Percentiles rank a stretch among this genome's conserved stretches.
phyloP scores from a whole-genome alignment of 1,284 basidiomycete genomes.

The Apiotrichum veenhuisii region DNA sequence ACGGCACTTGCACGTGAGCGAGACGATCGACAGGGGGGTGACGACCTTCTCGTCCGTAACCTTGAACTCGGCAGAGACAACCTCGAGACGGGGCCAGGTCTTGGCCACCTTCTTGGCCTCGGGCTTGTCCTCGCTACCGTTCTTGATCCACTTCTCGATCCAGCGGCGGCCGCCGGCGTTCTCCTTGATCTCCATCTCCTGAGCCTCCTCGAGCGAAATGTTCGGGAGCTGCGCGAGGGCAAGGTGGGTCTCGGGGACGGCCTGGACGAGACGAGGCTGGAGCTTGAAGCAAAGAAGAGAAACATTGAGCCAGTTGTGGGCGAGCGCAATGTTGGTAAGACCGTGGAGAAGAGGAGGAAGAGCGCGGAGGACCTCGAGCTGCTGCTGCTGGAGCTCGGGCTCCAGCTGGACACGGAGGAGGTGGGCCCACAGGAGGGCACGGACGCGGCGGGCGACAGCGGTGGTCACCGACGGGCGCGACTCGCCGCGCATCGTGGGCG shows the following conservation, averaged over 20 bases:
- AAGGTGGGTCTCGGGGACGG: constrained; percentile 61
- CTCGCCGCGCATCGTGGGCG: constrained; percentile 30
- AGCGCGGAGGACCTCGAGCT: constrained; percentile 64
- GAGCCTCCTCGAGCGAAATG: constrained; percentile 55
- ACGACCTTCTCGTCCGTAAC: constrained; percentile 88
- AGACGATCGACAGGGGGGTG: constrained; percentile 84
- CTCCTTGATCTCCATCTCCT: constrained; percentile 52
- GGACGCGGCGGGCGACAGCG: constrained; percentile 54
- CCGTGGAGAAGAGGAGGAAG: constrained; percentile 73
- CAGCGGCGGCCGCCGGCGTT: constrained; percentile 56
- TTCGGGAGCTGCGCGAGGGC: constrained; percentile 71
- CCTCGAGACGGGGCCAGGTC: constrained; percentile 71
- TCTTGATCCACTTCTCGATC: constrained; percentile 50
- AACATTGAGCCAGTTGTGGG: constrained; percentile 88
- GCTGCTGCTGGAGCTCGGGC: constrained; percentile 62
- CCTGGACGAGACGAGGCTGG: constrained; percentile 81
- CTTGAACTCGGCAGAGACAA: constrained; percentile 83
- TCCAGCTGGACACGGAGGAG: constrained; percentile 70
- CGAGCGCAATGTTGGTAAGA: constrained; percentile 73
- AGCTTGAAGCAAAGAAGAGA: constrained; percentile 76
- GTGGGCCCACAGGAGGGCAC: constrained; percentile 80
- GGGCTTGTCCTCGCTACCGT: constrained; percentile 56
- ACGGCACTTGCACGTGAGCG: constrained; percentile 68
- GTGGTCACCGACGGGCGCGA: constrained; percentile 31
- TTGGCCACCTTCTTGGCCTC: constrained; percentile 68